Evolutionary conservation across 345 rosid genomes (phyloP), one percentile per base, ranked within the genome.

Genomic region (Pseudoturritis turrita): DNA sequence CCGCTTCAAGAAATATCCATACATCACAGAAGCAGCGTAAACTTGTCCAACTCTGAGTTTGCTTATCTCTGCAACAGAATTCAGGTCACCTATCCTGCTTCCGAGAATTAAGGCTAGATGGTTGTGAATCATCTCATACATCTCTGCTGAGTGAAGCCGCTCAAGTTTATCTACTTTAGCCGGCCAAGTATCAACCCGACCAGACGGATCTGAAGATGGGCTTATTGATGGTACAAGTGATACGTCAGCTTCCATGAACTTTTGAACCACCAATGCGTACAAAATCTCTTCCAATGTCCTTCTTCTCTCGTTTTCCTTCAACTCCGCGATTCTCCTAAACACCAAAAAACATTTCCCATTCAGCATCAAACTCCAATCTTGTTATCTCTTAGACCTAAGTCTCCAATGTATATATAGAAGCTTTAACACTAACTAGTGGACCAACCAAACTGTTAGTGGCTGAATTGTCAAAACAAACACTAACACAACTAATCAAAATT

Each of bases 11-110:
- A 95, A 95, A 71, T 95, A 95, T 7, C 99, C 99, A 65, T 88
- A 92, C 97, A 95, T 90, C 45, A 88, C 97, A 1, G 99, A 92
- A 6, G 99, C 99, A 60, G 99, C 99, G 65, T 95, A 95, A n/a
- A 95, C 96, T 82, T 95, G 99, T 7, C 99, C 99, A 49, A 86
- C 94, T 80, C 97, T 80, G 72, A 88, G 86, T 68, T 91, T 95
- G 85, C 90, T 90, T 52, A 87, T 90, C 77, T 87, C 86, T 3
- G 91, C 97, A 15, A 89, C 83, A 8, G 89, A 73, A 2, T 75
- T 54, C 35, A 79, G 53, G 61, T 89, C 94, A 65, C 80, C 88
- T 21, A 83, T 55, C n/a, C 89, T 81, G 68, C 79, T 90, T 50
- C 97, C 96, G 47, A 95, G 78, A 59, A 95, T 92, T 4, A 92